Evolutionary conservation across 2,329 filamentous ascomycete genomes (phyloP).

Genomic region (Beauveria asiatica): DNA sequence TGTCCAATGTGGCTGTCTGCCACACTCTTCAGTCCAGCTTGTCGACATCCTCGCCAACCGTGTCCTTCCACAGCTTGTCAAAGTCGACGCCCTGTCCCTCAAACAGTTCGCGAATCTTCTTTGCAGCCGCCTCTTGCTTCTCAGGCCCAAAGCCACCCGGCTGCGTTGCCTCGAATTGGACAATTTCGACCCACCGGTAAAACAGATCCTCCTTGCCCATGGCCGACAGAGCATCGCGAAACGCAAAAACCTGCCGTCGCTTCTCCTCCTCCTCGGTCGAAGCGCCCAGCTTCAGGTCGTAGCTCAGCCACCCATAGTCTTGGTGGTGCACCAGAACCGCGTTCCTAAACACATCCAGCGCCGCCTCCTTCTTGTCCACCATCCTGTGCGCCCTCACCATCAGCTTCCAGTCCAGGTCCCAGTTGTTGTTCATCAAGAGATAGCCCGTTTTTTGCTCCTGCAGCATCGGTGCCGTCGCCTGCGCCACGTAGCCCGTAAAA

Average conservation of each 20-base stretch:
- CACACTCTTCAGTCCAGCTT: neutral
- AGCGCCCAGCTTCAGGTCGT: slow-evolving; percentile 50
- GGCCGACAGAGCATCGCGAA: slow-evolving; percentile 64
- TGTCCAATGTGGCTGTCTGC: neutral
- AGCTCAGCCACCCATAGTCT: slow-evolving; percentile 56
- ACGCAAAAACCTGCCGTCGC: slow-evolving; percentile 66
- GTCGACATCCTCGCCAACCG: slow-evolving; percentile 29
- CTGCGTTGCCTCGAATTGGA: slow-evolving; percentile 75
- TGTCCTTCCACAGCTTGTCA: slow-evolving; percentile 66
- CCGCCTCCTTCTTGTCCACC: slow-evolving; percentile 52
- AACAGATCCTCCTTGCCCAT: slow-evolving; percentile 85
- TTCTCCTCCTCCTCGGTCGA: slow-evolving; percentile 51
- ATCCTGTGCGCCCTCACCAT: slow-evolving; percentile 69
- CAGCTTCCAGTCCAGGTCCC: slow-evolving; percentile 76
- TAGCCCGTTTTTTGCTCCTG: slow-evolving; percentile 78
- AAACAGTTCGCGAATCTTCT: slow-evolving; percentile 70
- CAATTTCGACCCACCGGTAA: slow-evolving; percentile 85
- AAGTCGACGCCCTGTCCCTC: slow-evolving; percentile 70
- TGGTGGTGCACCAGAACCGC: slow-evolving; percentile 62
- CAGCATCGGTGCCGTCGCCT: slow-evolving; percentile 59
- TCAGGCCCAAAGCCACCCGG: slow-evolving; percentile 72
- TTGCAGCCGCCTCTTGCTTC: slow-evolving; percentile 61
- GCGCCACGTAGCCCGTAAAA: slow-evolving; percentile 53
- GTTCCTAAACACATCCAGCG: slow-evolving; percentile 60
- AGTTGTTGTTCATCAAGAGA: slow-evolving; percentile 73